phyloP scores from a whole-genome alignment of 257 asterid species.

The Schizonepeta tenuifolia region DNA sequence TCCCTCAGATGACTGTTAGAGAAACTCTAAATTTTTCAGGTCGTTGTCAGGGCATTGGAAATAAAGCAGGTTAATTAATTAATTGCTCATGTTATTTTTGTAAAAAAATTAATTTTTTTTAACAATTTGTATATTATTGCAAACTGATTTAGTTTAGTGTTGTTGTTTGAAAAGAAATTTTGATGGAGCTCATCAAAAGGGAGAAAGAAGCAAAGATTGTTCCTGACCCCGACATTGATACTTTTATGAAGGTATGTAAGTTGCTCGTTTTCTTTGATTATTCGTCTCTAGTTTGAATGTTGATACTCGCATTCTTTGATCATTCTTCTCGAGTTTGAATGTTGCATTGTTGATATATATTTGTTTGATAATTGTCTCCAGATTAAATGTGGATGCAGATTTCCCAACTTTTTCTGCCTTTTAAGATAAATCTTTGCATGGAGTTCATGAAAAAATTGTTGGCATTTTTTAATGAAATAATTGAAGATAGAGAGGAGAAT shows the following conservation, averaged over 20 bases:
- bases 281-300: too few relatives aligned
- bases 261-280: background rate
- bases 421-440: too few relatives aligned
- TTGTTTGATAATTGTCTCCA: too few relatives aligned
- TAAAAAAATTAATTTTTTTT: too few relatives aligned
- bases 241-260: conserved; percentile 64
- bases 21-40: conserved; percentile 69
- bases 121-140: background rate
- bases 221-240: conserved; percentile 72
- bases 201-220: conserved; percentile 69
- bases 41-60: conserved; percentile 66
- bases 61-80: conserved; percentile 75
- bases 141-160: background rate
- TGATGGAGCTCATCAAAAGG: conserved; percentile 62
- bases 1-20: conserved; percentile 75
- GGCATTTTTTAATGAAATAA: too few relatives aligned
- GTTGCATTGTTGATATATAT: too few relatives aligned
- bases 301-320: too few relatives aligned
- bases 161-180: conserved; percentile 44
- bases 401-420: too few relatives aligned
- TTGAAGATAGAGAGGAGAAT: too few relatives aligned
- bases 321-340: too few relatives aligned
- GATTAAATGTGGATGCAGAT: too few relatives aligned
- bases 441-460: background rate
- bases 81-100: background rate